Conservation (phyloP, 352 stramenopile genomes). For the Blastocystis sp. region DNA sequence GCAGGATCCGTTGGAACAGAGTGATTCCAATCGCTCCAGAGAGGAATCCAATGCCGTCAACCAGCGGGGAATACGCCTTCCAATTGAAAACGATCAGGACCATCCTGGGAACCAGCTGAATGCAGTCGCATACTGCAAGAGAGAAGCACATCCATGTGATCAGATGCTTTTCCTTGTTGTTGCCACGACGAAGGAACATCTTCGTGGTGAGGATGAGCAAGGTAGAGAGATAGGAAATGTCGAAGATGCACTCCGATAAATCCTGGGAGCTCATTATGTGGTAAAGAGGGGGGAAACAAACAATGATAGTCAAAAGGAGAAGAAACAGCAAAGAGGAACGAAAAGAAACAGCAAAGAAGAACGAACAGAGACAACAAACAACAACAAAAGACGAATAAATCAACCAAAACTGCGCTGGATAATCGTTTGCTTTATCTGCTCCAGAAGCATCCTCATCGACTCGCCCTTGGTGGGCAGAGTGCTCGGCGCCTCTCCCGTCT, state of each 20-base stretch:
- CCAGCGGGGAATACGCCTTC: neutral
- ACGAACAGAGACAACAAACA: no score
- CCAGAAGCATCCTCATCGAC: conserved; percentile 31
- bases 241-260: conserved; percentile 22
- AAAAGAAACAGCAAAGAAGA: no score
- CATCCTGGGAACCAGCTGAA: conserved; percentile 12
- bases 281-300: no score
- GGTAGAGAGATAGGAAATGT: conserved; percentile 13
- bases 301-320: no score
- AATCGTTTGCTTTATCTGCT: conserved; percentile 31
- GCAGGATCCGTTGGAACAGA: conserved; percentile 17
- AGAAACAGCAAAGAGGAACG: no score
- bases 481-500: neutral
- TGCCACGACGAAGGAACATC: neutral
- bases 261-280: neutral
- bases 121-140: neutral
- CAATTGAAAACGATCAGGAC: neutral
- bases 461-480: conserved; percentile 29
- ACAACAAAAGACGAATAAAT: no score
- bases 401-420: conserved; percentile 24
- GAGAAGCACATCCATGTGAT: conserved; percentile 11
- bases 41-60: conserved; percentile 4
- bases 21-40: neutral
- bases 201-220: neutral
- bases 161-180: neutral